These are phyloP conservation scores for Trametes villosa DNA, from an alignment of 768 basidiomycete species.

Conservation along the genomic window DNA sequence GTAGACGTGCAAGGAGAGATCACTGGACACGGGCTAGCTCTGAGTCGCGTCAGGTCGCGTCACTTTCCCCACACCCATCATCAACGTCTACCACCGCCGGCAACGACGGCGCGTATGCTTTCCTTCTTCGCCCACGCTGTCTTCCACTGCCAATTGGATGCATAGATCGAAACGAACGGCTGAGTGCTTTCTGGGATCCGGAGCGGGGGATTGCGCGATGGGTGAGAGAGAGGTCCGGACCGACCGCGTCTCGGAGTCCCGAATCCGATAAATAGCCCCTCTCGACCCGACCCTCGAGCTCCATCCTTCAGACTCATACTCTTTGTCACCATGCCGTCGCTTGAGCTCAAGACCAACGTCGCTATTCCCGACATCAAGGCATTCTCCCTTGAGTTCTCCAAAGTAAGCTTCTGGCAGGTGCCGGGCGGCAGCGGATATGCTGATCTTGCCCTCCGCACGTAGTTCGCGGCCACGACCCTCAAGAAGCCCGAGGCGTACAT, in stretches of 20 bases:
- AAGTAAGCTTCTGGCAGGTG: slow-evolving; percentile 40
- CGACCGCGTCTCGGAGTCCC: background rate
- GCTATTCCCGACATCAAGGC: slow-evolving; percentile 40
- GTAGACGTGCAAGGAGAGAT: background rate
- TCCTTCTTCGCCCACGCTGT: too few relatives aligned
- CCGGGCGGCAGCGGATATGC: background rate
- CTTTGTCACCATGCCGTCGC: slow-evolving; percentile 39
- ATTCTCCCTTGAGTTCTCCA: slow-evolving; percentile 57
- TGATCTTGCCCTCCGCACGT: background rate
- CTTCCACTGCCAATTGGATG: too few relatives aligned
- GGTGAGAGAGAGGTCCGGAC: background rate
- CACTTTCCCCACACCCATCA: too few relatives aligned
- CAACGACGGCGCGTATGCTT: too few relatives aligned
- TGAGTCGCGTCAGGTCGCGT: too few relatives aligned
- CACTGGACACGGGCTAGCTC: background rate
- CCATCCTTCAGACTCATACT: background rate
- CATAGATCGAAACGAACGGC: too few relatives aligned
- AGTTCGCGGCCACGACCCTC: slow-evolving; percentile 59
- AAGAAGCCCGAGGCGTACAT: slow-evolving; percentile 60
- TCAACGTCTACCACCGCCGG: too few relatives aligned
- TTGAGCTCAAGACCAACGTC: slow-evolving; percentile 46
- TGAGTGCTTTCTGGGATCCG: too few relatives aligned
- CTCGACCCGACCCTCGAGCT: background rate
- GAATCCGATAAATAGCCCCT: slow-evolving; percentile 14
- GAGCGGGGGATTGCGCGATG: too few relatives aligned